Evolutionary conservation across 202 grass and related monocot species (phyloP).

Genomic region (Hordeum pubiflorum): DNA sequence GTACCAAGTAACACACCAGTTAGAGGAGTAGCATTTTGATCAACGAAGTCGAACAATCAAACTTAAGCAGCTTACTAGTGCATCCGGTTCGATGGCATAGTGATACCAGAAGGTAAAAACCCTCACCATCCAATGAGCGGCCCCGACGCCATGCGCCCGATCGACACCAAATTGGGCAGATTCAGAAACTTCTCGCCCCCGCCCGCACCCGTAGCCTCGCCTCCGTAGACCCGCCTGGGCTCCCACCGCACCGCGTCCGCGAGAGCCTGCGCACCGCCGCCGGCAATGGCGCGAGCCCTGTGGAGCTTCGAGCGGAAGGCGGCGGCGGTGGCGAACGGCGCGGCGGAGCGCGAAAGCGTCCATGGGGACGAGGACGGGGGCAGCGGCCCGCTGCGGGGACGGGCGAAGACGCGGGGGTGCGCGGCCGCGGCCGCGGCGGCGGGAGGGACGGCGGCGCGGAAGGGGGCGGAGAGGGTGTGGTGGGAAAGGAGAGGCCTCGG

Average conservation of each 20-base stretch:
- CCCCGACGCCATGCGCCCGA: conserved; percentile 85
- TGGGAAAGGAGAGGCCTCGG: conserved; percentile 22
- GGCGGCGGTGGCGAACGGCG: conserved; percentile 46
- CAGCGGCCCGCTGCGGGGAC: conserved; percentile 30
- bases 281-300: conserved; percentile 35
- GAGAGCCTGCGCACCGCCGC: conserved; percentile 31
- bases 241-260: conserved; percentile 35
- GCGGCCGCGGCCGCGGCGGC: neutral
- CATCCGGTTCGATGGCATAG: neutral
- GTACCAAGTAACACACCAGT: neutral
- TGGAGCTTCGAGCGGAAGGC: conserved; percentile 40
- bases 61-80: neutral
- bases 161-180: conserved; percentile 90
- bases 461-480: conserved; percentile 19
- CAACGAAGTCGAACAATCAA: neutral
- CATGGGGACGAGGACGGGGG: conserved; percentile 63
- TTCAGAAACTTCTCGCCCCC: conserved; percentile 67
- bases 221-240: conserved; percentile 16
- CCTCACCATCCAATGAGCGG: conserved; percentile 88
- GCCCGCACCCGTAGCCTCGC: neutral
- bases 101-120: neutral
- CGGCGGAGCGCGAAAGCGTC: conserved; percentile 56
- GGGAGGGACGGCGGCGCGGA: neutral
- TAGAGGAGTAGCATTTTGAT: neutral
- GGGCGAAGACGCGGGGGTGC: neutral